These are phyloP conservation scores for Torulaspora globosa DNA, from an alignment of 1,139 yeast species.

Conservation along the genomic window DNA sequence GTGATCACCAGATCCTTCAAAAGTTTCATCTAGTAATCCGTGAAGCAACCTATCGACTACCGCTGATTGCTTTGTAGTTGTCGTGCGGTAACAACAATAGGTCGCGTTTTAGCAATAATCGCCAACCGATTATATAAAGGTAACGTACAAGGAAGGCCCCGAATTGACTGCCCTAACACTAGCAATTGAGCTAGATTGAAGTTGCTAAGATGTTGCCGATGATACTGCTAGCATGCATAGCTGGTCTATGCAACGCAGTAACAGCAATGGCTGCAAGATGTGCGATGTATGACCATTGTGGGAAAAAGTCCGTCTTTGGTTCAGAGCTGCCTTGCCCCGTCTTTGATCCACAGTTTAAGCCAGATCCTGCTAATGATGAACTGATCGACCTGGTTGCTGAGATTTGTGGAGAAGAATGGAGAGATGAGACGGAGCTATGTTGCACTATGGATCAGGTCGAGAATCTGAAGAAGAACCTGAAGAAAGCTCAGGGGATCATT, in stretches of 20 bases:
- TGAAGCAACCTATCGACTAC: not conserved
- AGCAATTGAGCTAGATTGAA: not conserved
- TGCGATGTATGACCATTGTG: slow-evolving; percentile 51
- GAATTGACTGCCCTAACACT: no score
- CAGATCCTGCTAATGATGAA: slow-evolving; percentile 42
- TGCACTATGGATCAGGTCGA: slow-evolving; percentile 52
- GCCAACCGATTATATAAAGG: not conserved
- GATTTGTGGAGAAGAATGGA: slow-evolving; percentile 72
- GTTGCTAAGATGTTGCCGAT: not conserved
- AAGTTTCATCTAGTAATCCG: slow-evolving; percentile 23
- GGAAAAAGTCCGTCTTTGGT: slow-evolving; percentile 78
- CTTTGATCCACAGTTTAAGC: slow-evolving; percentile 36
- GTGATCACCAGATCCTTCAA: slow-evolving; percentile 28
- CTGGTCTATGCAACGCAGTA: slow-evolving; percentile 11
- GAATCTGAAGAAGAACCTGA: slow-evolving; percentile 50
- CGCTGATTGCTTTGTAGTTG: not conserved
- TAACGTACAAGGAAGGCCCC: not conserved
- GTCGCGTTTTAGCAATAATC: not conserved
- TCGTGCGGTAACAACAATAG: not conserved
- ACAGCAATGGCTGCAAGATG: slow-evolving; percentile 20
- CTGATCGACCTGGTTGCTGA: slow-evolving; percentile 48
- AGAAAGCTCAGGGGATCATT: slow-evolving; percentile 72
- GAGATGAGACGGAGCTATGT: slow-evolving; percentile 44
- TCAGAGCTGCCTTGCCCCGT: slow-evolving; percentile 73
- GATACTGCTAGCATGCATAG: slow-evolving; percentile 7